A percentile compares a stretch with the other conserved stretches of the same genome.
Conservation (phyloP, 169 alveolate species). For the Plasmodium knowlesi region DNA sequence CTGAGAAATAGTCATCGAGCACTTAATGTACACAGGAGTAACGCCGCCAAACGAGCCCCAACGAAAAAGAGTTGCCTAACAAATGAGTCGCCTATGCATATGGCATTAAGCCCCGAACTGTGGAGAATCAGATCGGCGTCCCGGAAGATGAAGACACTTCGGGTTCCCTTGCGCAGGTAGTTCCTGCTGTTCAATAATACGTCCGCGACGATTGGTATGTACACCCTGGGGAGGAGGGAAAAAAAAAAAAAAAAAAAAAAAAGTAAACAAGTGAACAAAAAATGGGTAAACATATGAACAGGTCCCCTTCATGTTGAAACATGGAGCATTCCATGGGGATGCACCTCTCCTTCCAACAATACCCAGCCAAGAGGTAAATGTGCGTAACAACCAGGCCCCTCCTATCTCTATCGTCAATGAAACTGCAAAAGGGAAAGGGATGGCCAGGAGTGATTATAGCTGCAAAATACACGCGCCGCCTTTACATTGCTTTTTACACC, state of each 20-base stretch:
- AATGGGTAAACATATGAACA: background rate
- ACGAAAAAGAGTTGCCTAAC: background rate
- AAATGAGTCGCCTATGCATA: constrained; percentile 64
- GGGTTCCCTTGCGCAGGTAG: constrained; percentile 3
- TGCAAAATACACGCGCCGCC: background rate
- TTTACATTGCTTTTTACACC: background rate
- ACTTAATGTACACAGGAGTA: background rate
- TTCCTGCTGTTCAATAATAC: constrained; percentile 2
- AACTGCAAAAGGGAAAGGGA: background rate
- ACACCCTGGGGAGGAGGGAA: constrained; percentile 4
- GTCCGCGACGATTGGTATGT: constrained; percentile 30
- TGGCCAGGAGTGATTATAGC: background rate
- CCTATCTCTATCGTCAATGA: constrained; percentile 37
- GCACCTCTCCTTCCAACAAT: background rate
- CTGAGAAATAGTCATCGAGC: background rate
- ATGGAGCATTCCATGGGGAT: background rate
- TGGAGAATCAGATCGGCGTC: constrained; percentile 12
- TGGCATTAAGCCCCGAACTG: constrained; percentile 27
- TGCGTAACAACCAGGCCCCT: constrained; percentile 39
- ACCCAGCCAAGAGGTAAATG: constrained; percentile 66
- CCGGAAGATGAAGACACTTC: constrained; percentile 9
- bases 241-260: background rate
- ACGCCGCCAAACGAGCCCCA: background rate
- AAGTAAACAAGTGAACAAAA: background rate
- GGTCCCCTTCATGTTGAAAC: background rate